Percentiles rank a stretch among this genome's conserved stretches.
These are phyloP conservation scores for Plasmodium yoelii DNA, from an alignment of 169 alveolate species.

Conservation along the genomic window DNA sequence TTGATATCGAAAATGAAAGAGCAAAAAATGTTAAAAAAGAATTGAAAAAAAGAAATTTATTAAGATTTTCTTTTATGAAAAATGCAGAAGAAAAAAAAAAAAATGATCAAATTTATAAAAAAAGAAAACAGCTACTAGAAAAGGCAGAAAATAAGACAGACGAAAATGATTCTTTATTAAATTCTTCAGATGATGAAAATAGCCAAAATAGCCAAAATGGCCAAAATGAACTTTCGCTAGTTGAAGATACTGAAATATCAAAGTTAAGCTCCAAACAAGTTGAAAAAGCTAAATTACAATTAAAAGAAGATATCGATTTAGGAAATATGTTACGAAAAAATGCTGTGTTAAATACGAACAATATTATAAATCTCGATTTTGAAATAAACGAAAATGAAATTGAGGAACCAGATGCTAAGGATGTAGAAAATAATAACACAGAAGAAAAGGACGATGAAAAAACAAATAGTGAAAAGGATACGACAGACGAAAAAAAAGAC, in stretches of 20 bases:
- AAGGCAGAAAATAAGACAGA: background rate
- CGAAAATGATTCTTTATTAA: constrained; percentile 3
- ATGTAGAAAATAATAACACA: background rate
- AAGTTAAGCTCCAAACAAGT: constrained; percentile 18
- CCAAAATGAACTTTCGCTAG: background rate
- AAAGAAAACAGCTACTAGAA: constrained; percentile 25
- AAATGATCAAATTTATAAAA: constrained; percentile 24
- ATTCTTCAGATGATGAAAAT: constrained; percentile 13
- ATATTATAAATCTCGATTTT: background rate
- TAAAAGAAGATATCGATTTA: constrained; percentile 28
- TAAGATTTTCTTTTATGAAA: constrained; percentile 53
- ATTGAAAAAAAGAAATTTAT: constrained; percentile 49
- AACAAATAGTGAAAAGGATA: background rate
- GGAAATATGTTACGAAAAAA: constrained; percentile 22
- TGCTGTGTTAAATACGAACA: constrained; percentile 1
- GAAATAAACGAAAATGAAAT: background rate
- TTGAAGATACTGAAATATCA: background rate
- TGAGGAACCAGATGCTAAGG: background rate
- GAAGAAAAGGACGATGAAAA: background rate
- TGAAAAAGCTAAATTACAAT: constrained; percentile 24
- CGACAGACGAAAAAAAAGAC: background rate
- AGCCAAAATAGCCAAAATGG: background rate
- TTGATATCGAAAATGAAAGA: background rate
- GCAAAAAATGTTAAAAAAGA: constrained; percentile 27
- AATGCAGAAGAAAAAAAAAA: constrained; percentile 57